Base-by-base conservation (phyloP, 164 flowering plant genomes). In the Aristolochia californica region DNA sequence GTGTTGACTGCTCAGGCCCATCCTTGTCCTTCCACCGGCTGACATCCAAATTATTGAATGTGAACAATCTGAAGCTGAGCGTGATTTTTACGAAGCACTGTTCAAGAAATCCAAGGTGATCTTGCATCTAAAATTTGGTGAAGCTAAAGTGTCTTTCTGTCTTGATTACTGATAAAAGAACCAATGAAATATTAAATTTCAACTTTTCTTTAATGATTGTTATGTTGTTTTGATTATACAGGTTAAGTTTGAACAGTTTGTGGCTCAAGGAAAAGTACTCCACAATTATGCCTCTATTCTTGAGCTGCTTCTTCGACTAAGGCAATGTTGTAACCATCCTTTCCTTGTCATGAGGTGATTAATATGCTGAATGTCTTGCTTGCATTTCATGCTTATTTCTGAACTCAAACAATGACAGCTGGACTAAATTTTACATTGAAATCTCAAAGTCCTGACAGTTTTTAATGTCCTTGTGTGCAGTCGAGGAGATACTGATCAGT, bases 271-370 rank as follows among this genome's bases (percentile, higher is more conserved):
- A 34, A 85, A 76, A 72, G 87, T 82, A 60, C 88, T 88, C 55
- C 85, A 83, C 69, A 83, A 83, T 67, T 85, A 80, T 70, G 93
- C 93, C 26, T 56, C 62, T 53, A 88, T 88, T 70, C 85, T 85
- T 16, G 90, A 88, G 75, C 75, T 88, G n/a, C 77, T 88, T 48
- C 83, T 88, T 53, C 78, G 90, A 30, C 57, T 85, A 61, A 72
- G 96, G 62, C 93, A 83, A 64, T 83, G 93, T 52, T 85, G 93
- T 73, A 80, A 88, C 66, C 96, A 88, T 59, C 96, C 93, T 27
- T 88, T 74, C 68, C 96, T 88, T 47, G 93, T 88, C 22, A 79
- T 85, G 87, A 83, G 96, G 96, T 85, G 51, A 48, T 18, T 18
- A 48, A 22, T n/a, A 17, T 2, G 51, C 22, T 48, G 51, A 10